Base-by-base conservation (phyloP, 768 basidiomycete species). In the Amanita phalloides region DNA sequence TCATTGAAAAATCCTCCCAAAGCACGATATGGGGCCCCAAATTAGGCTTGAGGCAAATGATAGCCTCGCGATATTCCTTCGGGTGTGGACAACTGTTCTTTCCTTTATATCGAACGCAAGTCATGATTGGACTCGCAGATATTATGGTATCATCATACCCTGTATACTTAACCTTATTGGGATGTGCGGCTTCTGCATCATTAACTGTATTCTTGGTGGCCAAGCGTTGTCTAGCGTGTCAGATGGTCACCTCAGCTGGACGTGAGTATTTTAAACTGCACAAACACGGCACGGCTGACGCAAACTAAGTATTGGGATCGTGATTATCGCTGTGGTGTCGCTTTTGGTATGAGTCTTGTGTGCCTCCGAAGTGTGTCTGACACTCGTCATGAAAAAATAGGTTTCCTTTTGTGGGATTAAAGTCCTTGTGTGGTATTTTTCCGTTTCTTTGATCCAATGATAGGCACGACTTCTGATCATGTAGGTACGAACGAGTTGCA, bases 11-110 rank as follows among this genome's bases (percentile, higher is more conserved):
- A 17, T 17, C 8, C 17, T 17, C 45, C 44, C 38, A 45, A 45
- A 74, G 73, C 26, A 60, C 71, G 11, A 88, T 84, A 20, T 90
- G 86, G 78, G 90, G 92, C 14, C 87, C 91, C 0, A 84, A 81
- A 63, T 70, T 88, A 0, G 92, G 92, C 9, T 78, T 93, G 71
- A 76, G 92, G 13, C 89, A 91, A 58, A 90, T 93, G 86, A 79
- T 90, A 21, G 76, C 79, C 41, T 82, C 89, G 2, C 61, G 63
- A 45, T 68, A 69, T 57, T 60, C 69, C 10, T 70, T 69, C 51
- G 68, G 69, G 68, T 71, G 33, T 28, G 66, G 53, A 32, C 47
- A 11, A 1, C 4, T 5, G 9, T 21, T 49, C 4, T 46, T 13
- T 38, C 6, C 17, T 1, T 17, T 17, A 17, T 17, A 17, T 25